Percentiles rank a stretch among this genome's conserved stretches.
Evolutionary conservation across 768 basidiomycete genomes (phyloP).

Genomic region (Boletus rufocinnamomeus): DNA sequence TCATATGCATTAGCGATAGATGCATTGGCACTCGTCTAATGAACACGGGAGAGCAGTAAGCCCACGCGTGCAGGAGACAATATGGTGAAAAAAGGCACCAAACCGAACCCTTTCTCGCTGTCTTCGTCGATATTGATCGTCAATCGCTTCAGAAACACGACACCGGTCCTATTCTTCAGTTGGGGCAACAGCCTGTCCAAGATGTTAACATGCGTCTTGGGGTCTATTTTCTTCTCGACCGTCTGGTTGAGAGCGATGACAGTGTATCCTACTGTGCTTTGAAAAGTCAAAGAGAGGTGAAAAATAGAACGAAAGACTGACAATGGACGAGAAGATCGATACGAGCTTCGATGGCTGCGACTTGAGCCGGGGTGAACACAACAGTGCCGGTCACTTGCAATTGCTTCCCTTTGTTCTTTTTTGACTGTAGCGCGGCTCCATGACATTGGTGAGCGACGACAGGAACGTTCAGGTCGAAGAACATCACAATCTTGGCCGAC

Average conservation of each 20-base stretch:
- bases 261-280: constrained; percentile 76
- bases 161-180: constrained; percentile 56
- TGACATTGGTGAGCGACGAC: constrained; percentile 33
- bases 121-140: constrained; percentile 82
- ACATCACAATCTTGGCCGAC: constrained; percentile 42
- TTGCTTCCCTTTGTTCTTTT: constrained; percentile 33
- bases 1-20: constrained; percentile 68
- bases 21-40: constrained; percentile 70
- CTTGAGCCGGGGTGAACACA: constrained; percentile 55
- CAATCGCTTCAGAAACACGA: constrained; percentile 71
- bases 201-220: constrained; percentile 66
- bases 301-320: constrained; percentile 38
- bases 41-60: background rate
- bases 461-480: constrained; percentile 69
- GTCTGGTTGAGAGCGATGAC: constrained; percentile 78
- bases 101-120: constrained; percentile 83
- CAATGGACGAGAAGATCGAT: constrained; percentile 74
- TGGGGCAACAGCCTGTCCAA: constrained; percentile 60
- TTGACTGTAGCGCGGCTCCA: constrained; percentile 19
- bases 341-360: constrained; percentile 58
- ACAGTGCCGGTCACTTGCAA: constrained; percentile 38
- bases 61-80: background rate
- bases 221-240: constrained; percentile 69
- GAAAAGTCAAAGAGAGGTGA: constrained; percentile 4
- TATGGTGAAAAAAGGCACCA: constrained; percentile 47